Base-by-base conservation (phyloP, 176 grass and related monocot genomes). In the Triticum monococcum region DNA sequence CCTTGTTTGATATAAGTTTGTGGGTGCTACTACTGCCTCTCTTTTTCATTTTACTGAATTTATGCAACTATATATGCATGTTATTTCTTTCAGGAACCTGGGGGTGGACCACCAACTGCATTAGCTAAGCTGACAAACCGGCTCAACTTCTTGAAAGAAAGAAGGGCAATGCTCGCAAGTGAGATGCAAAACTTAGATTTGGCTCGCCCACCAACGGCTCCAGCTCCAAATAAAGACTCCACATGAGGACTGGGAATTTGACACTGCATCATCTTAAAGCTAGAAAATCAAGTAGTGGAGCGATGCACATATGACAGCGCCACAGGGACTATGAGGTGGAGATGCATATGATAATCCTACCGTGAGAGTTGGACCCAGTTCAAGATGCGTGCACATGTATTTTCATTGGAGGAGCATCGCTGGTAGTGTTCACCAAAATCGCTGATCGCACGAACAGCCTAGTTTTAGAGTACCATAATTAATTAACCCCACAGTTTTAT, bases 111-210 rank as follows among this genome's bases (percentile, higher is more conserved):
- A 23, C 80, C 83, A 68, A 72, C 83, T 48, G 94, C 94, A 26
- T 83, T 94, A 56, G 83, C 68, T 40, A 99, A 96, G 89, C 68
- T 99, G 68, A 97, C 97, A 30, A 91, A 78, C 76, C 90, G 94
- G 57, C 94, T 99, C 33, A 93, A 92, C 85, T 93, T 99, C 79
- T 80, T 99, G 75, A 99, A 99, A 86, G 97, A 99, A 84, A 86
- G 97, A 45, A 91, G 91, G 57, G 97, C 89, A 0, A 81, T 93
- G 57, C 86, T 95, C 77, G 90, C 86, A 38, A 95, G 80, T 72
- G 94, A 99, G 78, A 91, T 91, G 86, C 90, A 91, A 63, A 82
- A 63, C 82, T 81, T 91, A 68, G 90, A 91, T 86, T 43, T 91
- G 86, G 65, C 50, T 81, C 70, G 89, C 40, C 74, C 89, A 48